A percentile compares a stretch with the other conserved stretches of the same genome.
Evolutionary conservation across 495 filamentous ascomycete species (phyloP).

Genomic region (Xylaria curta): DNA sequence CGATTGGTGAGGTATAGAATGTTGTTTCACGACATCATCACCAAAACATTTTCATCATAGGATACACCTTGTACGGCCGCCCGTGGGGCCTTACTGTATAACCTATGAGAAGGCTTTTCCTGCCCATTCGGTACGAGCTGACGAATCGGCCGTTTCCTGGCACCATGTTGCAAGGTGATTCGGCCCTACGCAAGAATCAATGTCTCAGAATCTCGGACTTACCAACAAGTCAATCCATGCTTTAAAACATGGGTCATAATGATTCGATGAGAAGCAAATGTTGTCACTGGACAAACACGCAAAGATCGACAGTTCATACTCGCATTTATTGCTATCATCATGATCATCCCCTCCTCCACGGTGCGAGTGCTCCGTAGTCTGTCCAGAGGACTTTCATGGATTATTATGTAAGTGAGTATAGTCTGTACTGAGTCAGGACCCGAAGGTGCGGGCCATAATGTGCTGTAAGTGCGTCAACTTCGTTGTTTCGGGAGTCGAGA

Average conservation of each 20-base stretch:
- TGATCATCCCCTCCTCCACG: neutral
- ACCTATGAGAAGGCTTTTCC: neutral
- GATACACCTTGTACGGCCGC: neutral
- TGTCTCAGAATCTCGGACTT: conserved; percentile 21
- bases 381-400: neutral
- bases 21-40: conserved; percentile 14
- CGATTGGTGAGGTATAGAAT: conserved; percentile 1
- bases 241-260: neutral
- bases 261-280: neutral
- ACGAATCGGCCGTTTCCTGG: conserved; percentile 6
- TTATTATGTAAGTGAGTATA: conserved; percentile 14
- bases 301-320: neutral
- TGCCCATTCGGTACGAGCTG: conserved; percentile 4
- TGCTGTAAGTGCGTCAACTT: neutral
- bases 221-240: conserved; percentile 1
- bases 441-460: conserved; percentile 7
- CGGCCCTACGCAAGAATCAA: conserved; percentile 20
- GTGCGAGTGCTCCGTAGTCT: neutral
- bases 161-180: conserved; percentile 16
- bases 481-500: conserved; percentile 11
- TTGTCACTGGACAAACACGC: neutral
- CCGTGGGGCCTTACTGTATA: neutral
- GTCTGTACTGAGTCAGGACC: neutral
- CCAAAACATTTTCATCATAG: conserved; percentile 11
- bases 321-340: neutral